Evolutionary conservation across 352 stramenopile genomes (phyloP).

Genomic region (Phytopythium boreale): DNA sequence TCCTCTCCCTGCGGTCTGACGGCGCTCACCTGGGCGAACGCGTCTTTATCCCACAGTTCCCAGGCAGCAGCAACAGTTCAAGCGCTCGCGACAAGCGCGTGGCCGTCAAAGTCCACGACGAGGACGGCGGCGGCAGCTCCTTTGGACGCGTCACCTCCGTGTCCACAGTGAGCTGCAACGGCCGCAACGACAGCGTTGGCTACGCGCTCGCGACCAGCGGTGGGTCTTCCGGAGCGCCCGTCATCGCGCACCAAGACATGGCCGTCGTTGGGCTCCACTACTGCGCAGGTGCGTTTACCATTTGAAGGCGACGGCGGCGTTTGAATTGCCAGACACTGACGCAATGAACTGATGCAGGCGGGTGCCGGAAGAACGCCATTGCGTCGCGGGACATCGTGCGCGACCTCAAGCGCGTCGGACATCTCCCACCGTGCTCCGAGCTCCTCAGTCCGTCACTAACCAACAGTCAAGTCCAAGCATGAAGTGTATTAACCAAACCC

Average conservation of each 20-base stretch:
- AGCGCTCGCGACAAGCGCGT: constrained; percentile 36
- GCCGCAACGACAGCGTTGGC: constrained; percentile 23
- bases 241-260: constrained; percentile 35
- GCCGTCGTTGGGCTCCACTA: constrained; percentile 50
- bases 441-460: neutral
- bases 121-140: neutral
- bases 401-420: constrained; percentile 11
- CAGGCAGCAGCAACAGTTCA: constrained; percentile 9
- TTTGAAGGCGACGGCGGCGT: too few relatives aligned
- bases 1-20: constrained; percentile 28
- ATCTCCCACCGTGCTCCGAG: constrained; percentile 21
- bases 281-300: constrained; percentile 28
- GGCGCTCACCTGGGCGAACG: constrained; percentile 20
- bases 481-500: neutral
- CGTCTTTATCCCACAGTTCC: constrained; percentile 61
- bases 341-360: neutral
- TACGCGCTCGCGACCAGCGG: constrained; percentile 47
- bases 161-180: constrained; percentile 30
- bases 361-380: constrained; percentile 41
- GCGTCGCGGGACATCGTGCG: constrained; percentile 27
- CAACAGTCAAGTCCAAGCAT: neutral
- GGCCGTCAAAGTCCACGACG: constrained; percentile 30
- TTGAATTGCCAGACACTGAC: too few relatives aligned
- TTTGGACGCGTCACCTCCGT: constrained; percentile 29
- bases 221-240: constrained; percentile 46